Conservation (phyloP, 1,139 yeast species). For the Tardiomyces digboiensis region DNA sequence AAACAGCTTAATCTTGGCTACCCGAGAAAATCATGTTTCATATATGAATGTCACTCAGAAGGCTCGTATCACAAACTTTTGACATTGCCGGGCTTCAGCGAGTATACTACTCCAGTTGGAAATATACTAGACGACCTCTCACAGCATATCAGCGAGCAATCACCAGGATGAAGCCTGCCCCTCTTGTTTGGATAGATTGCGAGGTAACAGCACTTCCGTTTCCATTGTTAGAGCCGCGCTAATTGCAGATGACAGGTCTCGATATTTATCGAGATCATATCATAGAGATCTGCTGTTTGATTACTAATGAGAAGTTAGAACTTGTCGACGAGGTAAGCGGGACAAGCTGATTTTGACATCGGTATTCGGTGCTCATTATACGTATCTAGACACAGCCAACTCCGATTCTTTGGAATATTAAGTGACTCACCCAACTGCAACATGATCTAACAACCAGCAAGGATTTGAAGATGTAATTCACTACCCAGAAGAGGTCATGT, state of each 20-base stretch:
- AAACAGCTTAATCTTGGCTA: too few relatives aligned
- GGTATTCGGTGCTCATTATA: not conserved
- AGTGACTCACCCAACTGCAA: too few relatives aligned
- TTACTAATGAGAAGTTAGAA: slow-evolving; percentile 75
- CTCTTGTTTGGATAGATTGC: slow-evolving; percentile 79
- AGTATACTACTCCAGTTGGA: not conserved
- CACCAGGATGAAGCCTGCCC: slow-evolving; percentile 5
- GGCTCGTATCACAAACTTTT: too few relatives aligned
- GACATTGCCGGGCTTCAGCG: not conserved
- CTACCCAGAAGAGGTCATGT: slow-evolving; percentile 54
- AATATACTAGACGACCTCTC: not conserved
- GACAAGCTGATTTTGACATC: not conserved
- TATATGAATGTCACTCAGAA: too few relatives aligned
- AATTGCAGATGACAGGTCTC: slow-evolving; percentile 71
- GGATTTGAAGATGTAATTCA: slow-evolving; percentile 82
- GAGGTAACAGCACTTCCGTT: too few relatives aligned
- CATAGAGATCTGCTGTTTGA: slow-evolving; percentile 83
- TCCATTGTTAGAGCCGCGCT: slow-evolving; percentile 6
- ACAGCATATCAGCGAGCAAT: not conserved
- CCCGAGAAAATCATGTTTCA: too few relatives aligned
- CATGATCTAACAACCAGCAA: slow-evolving; percentile 7
- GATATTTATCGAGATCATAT: slow-evolving; percentile 64
- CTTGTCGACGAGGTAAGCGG: slow-evolving; percentile 36
- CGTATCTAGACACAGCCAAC: too few relatives aligned
- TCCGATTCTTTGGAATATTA: too few relatives aligned